phyloP scores from a whole-genome alignment of 2,329 filamentous ascomycete genomes.

The Penicillium thymicola region DNA sequence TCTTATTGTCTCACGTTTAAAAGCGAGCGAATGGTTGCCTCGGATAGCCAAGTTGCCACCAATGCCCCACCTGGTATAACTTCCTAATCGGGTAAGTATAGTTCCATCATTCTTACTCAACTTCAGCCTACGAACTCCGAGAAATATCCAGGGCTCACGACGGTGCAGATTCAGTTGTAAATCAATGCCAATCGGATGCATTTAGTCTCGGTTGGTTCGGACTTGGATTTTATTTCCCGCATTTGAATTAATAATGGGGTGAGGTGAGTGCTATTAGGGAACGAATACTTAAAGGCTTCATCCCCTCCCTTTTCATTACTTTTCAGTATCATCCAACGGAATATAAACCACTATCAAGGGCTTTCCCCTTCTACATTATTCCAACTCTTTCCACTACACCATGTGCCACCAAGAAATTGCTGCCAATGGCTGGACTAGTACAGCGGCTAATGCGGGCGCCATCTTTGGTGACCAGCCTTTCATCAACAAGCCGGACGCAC shows the following conservation, averaged over 20 bases:
- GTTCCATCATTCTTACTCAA: neutral
- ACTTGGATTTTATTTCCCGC: neutral
- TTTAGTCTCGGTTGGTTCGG: neutral
- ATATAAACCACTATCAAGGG: too few species aligned
- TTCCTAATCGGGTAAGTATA: neutral
- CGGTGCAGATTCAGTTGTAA: neutral
- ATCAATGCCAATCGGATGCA: neutral
- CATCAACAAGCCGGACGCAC: slow-evolving; percentile 6
- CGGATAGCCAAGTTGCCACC: neutral
- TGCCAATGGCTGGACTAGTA: slow-evolving; percentile 23
- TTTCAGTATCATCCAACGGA: too few species aligned
- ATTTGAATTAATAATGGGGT: neutral
- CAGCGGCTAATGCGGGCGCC: slow-evolving; percentile 16
- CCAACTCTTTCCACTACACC: neutral
- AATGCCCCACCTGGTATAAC: neutral
- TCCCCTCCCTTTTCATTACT: neutral
- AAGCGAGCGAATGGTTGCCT: too few species aligned
- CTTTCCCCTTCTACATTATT: neutral
- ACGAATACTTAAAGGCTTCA: neutral
- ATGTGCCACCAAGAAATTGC: slow-evolving; percentile 19
- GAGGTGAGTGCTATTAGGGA: neutral
- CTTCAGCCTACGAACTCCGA: neutral
- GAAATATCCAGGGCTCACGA: neutral
- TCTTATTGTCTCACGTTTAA: neutral
- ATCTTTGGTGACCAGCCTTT: slow-evolving; percentile 20